phyloP scores from a whole-genome alignment of 495 filamentous ascomycete genomes.

The Penicillium lividum region DNA sequence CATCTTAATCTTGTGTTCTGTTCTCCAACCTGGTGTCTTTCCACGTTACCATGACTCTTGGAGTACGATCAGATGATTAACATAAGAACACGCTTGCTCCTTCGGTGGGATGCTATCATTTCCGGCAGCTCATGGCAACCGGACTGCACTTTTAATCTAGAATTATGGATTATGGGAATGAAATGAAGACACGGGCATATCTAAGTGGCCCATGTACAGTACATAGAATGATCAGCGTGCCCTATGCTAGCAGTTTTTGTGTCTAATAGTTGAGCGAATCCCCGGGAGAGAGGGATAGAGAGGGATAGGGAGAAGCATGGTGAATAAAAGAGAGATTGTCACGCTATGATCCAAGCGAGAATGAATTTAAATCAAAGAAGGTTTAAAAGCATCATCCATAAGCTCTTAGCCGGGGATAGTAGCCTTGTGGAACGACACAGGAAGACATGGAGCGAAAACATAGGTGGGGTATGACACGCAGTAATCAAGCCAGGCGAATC shows the following conservation, averaged over 20 bases:
- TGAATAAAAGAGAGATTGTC: neutral
- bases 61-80: neutral
- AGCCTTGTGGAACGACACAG: neutral
- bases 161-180: neutral
- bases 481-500: constrained; percentile 11
- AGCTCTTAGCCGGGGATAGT: neutral
- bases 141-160: neutral
- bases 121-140: neutral
- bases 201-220: neutral
- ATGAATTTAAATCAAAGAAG: neutral
- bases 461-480: neutral
- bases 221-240: neutral
- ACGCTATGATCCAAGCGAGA: neutral
- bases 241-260: neutral
- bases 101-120: neutral
- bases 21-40: neutral
- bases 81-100: neutral
- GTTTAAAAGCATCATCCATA: neutral
- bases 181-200: neutral
- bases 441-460: neutral
- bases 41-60: neutral
- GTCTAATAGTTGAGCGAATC: neutral
- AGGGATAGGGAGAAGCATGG: constrained; percentile 6
- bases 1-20: neutral
- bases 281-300: constrained; percentile 3